Evolutionary conservation across 495 filamentous ascomycete species (phyloP).

Genomic region (Aspergillus hancockii): DNA sequence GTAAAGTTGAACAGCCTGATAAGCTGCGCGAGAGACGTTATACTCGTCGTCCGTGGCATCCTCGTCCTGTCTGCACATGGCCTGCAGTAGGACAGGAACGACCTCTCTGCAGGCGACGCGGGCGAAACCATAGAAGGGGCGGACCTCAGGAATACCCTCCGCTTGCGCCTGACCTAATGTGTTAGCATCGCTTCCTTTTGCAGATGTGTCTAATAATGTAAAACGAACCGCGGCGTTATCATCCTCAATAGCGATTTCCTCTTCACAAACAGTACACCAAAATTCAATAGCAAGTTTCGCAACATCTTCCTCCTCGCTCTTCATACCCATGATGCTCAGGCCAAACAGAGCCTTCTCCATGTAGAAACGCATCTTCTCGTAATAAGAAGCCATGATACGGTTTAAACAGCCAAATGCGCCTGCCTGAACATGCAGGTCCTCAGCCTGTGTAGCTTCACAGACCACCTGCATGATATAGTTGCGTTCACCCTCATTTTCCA

Average conservation of each 20-base stretch:
- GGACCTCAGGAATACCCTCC: slow-evolving; percentile 74
- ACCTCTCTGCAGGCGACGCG: slow-evolving; percentile 88
- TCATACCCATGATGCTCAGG: slow-evolving; percentile 98
- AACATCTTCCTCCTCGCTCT: slow-evolving; percentile 94
- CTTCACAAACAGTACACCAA: slow-evolving; percentile 99
- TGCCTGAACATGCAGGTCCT: slow-evolving; percentile 86
- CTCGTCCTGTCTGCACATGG: slow-evolving; percentile 96
- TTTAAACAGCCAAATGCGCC: slow-evolving; percentile 96
- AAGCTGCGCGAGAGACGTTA: slow-evolving; percentile 90
- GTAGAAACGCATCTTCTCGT: slow-evolving; percentile 99
- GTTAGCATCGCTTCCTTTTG: neutral
- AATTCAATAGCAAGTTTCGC: slow-evolving; percentile 98
- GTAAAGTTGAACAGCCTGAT: slow-evolving; percentile 95
- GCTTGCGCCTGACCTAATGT: slow-evolving; percentile 50
- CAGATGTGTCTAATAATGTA: neutral
- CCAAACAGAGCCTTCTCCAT: slow-evolving; percentile 99
- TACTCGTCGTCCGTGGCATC: slow-evolving; percentile 96
- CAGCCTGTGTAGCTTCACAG: slow-evolving; percentile 94
- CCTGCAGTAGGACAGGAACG: slow-evolving; percentile 81
- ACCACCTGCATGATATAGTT: slow-evolving; percentile 99
- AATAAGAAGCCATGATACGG: slow-evolving; percentile 96
- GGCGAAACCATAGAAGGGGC: slow-evolving; percentile 90
- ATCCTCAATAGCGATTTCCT: slow-evolving; percentile 95
- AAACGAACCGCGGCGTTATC: slow-evolving; percentile 80
- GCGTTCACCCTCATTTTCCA: slow-evolving; percentile 96